phyloP scores from a whole-genome alignment of 257 asterid genomes.

The Plantago elongata region DNA sequence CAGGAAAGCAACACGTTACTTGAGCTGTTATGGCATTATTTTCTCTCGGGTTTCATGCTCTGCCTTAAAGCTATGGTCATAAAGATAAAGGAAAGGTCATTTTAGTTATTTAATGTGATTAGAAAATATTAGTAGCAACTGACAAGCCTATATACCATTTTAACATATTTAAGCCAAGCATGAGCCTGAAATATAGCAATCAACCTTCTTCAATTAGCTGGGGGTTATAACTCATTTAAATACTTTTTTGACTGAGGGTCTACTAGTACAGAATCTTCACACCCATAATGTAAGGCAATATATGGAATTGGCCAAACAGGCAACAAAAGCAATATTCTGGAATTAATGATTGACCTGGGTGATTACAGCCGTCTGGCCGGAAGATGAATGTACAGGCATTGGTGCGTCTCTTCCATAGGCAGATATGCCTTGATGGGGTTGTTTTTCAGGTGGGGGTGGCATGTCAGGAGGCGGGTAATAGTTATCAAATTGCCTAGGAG shows the following conservation, averaged over 20 bases:
- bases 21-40: no score
- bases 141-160: background rate
- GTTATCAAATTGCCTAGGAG: slow-evolving; percentile 67
- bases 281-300: background rate
- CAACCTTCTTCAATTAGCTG: no score
- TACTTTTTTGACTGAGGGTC: background rate
- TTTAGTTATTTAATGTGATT: background rate
- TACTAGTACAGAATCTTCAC: background rate
- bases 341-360: slow-evolving; percentile 56
- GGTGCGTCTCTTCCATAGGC: slow-evolving; percentile 77
- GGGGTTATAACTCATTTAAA: no score
- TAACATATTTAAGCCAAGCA: background rate
- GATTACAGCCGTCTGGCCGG: slow-evolving; percentile 63
- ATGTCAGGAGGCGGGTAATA: slow-evolving; percentile 63
- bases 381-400: slow-evolving; percentile 51
- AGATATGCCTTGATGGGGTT: slow-evolving; percentile 83
- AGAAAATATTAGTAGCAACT: background rate
- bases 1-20: no score
- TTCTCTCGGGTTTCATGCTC: no score
- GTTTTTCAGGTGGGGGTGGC: slow-evolving; percentile 62
- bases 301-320: background rate
- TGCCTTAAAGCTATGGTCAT: background rate
- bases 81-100: background rate
- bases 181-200: no score
- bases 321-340: slow-evolving; percentile 13